A percentile compares a stretch with the other conserved stretches of the same genome.
Conservation (phyloP, 495 filamentous ascomycete genomes). For the Penicillium alfredii region DNA sequence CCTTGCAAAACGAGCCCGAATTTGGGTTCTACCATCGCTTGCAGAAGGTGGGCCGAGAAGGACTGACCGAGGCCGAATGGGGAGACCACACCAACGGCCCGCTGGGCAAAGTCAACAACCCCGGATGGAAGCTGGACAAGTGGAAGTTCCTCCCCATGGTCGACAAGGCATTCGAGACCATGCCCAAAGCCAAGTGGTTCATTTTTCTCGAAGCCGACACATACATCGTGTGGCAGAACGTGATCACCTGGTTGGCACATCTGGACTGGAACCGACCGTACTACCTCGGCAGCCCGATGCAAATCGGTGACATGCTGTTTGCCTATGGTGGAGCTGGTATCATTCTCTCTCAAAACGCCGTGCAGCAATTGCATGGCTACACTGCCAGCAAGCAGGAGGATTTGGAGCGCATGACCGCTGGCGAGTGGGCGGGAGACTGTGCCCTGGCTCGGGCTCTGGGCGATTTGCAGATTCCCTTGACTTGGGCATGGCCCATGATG, state of each 20-base stretch:
- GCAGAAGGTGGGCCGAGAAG: slow-evolving; percentile 31
- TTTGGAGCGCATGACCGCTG: slow-evolving; percentile 24
- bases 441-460: slow-evolving; percentile 37
- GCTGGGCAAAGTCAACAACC: slow-evolving; percentile 31
- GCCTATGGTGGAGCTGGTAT: slow-evolving; percentile 61
- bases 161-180: slow-evolving; percentile 46
- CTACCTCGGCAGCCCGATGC: slow-evolving; percentile 49
- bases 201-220: slow-evolving; percentile 62
- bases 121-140: slow-evolving; percentile 59
- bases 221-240: slow-evolving; percentile 57
- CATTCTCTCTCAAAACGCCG: slow-evolving; percentile 34
- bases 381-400: slow-evolving; percentile 13
- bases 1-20: slow-evolving; percentile 34
- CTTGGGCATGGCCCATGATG: slow-evolving; percentile 39
- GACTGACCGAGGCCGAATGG: slow-evolving; percentile 24
- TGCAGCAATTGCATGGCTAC: slow-evolving; percentile 17
- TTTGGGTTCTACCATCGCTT: slow-evolving; percentile 38
- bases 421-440: slow-evolving; percentile 34
- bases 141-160: slow-evolving; percentile 64
- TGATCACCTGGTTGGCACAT: slow-evolving; percentile 49
- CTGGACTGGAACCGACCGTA: slow-evolving; percentile 44
- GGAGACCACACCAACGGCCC: slow-evolving; percentile 31
- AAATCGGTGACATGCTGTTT: slow-evolving; percentile 40
- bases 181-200: slow-evolving; percentile 54
- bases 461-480: slow-evolving; percentile 27